Conservation (phyloP, 2,329 filamentous ascomycete genomes). For the Capronia coronata region DNA sequence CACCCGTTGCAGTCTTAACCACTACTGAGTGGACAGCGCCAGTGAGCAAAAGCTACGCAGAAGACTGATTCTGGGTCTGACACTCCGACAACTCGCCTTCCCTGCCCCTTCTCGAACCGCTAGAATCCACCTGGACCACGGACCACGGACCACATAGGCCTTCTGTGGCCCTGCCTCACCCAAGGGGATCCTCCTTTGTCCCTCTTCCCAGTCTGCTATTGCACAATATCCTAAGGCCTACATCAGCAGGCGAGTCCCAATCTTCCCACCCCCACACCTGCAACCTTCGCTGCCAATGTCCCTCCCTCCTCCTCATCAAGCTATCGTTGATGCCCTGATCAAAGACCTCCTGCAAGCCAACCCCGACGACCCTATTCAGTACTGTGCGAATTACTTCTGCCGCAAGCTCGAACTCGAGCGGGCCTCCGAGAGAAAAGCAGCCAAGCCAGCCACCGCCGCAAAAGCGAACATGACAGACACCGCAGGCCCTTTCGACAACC, state of each 20-base stretch:
- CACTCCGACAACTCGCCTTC: background rate
- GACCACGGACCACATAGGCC: constrained; percentile 12
- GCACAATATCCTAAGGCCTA: constrained; percentile 6
- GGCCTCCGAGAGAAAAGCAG: constrained; percentile 41
- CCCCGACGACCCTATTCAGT: constrained; percentile 61
- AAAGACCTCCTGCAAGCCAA: constrained; percentile 54
- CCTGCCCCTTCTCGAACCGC: constrained; percentile 10
- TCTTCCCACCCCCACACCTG: constrained; percentile 17
- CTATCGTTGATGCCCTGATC: constrained; percentile 59
- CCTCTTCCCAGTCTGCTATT: constrained; percentile 2
- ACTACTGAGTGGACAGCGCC: constrained; percentile 1
- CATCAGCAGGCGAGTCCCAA: constrained; percentile 9
- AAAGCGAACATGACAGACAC: constrained; percentile 60
- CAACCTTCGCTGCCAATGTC: constrained; percentile 34
- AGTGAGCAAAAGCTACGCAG: background rate
- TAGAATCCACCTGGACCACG: constrained; percentile 5
- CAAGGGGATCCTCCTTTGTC: constrained; percentile 13
- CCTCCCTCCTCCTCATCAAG: constrained; percentile 51
- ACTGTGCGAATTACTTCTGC: constrained; percentile 63
- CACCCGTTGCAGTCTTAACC: background rate
- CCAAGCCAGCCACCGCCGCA: constrained; percentile 39
- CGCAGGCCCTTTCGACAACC: constrained; percentile 74
- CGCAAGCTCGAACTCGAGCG: constrained; percentile 61
- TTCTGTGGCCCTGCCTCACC: constrained; percentile 5
- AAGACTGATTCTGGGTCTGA: background rate